These are phyloP conservation scores for Claviceps paspali DNA, from an alignment of 2,329 filamentous ascomycete genomes.

Conservation along the genomic window DNA sequence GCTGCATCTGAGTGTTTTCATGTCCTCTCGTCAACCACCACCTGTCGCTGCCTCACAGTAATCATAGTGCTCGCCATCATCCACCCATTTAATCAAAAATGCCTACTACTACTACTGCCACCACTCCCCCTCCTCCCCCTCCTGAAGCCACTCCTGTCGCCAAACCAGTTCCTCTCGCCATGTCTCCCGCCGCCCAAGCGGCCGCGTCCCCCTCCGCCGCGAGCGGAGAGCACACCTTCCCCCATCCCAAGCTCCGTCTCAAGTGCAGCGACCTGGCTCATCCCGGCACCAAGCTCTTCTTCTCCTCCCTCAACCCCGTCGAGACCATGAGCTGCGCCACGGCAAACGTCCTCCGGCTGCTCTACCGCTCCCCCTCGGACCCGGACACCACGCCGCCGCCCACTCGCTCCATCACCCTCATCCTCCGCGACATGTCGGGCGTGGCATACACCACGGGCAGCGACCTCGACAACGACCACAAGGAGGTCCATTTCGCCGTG, in stretches of 20 bases:
- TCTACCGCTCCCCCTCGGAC: conserved; percentile 44
- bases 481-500: conserved; percentile 81
- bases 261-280: conserved; percentile 43
- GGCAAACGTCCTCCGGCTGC: conserved; percentile 49
- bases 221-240: conserved; percentile 14
- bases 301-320: conserved; percentile 47
- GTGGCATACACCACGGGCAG: conserved; percentile 79
- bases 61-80: too few relatives aligned
- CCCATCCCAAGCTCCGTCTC: conserved; percentile 41
- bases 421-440: conserved; percentile 64
- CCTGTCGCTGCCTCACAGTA: too few relatives aligned
- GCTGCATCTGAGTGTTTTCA: too few relatives aligned
- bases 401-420: conserved; percentile 75
- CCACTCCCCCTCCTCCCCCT: background rate
- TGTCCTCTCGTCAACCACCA: too few relatives aligned
- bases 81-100: too few relatives aligned
- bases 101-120: too few relatives aligned
- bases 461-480: conserved; percentile 71
- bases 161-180: conserved; percentile 7
- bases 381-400: conserved; percentile 31
- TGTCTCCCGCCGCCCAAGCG: conserved; percentile 13
- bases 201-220: background rate
- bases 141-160: background rate
- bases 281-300: conserved; percentile 50
- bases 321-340: conserved; percentile 48